phyloP scores from a whole-genome alignment of 768 basidiomycete genomes.

The Amanita subjunquillea region DNA sequence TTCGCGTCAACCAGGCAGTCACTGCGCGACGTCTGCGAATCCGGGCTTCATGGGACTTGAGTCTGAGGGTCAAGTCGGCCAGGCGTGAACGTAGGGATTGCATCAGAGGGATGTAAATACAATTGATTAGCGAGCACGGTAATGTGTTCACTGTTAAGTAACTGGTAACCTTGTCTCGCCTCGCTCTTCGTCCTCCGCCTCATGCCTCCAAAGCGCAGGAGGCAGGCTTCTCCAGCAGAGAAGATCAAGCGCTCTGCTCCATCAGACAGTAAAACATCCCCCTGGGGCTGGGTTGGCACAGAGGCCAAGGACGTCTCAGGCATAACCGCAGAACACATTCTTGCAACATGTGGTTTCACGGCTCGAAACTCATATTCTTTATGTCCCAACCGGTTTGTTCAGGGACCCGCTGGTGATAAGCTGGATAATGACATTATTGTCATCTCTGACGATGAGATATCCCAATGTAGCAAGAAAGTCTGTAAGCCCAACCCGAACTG shows the following conservation, averaged over 20 bases:
- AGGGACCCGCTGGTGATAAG: conserved; percentile 23
- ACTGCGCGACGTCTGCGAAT: conserved; percentile 35
- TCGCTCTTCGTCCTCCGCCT: conserved; percentile 2
- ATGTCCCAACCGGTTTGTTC: conserved; percentile 47
- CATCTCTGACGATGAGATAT: conserved; percentile 56
- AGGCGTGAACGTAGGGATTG: not conserved
- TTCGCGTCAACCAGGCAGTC: conserved; percentile 22
- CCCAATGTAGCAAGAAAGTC: conserved; percentile 42
- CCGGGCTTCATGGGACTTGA: conserved; percentile 23
- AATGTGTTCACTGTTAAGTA: not conserved
- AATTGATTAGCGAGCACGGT: not conserved
- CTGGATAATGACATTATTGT: conserved; percentile 55
- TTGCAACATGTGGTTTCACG: conserved; percentile 61
- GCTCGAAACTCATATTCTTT: conserved; percentile 35
- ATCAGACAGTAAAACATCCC: conserved; percentile 30
- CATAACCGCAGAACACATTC: conserved; percentile 59
- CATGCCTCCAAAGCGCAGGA: conserved; percentile 54
- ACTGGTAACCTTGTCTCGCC: conserved; percentile 1
- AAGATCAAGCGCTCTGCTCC: conserved; percentile 48
- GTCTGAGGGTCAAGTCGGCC: not conserved
- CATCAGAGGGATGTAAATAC: conserved; percentile 1
- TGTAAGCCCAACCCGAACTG: conserved; percentile 81
- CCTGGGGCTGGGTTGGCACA: conserved; percentile 80
- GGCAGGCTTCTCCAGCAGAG: conserved; percentile 49
- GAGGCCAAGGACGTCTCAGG: conserved; percentile 43